Base-by-base conservation (phyloP, 1,284 basidiomycete species). In the Apiotrichum sp. region DNA sequence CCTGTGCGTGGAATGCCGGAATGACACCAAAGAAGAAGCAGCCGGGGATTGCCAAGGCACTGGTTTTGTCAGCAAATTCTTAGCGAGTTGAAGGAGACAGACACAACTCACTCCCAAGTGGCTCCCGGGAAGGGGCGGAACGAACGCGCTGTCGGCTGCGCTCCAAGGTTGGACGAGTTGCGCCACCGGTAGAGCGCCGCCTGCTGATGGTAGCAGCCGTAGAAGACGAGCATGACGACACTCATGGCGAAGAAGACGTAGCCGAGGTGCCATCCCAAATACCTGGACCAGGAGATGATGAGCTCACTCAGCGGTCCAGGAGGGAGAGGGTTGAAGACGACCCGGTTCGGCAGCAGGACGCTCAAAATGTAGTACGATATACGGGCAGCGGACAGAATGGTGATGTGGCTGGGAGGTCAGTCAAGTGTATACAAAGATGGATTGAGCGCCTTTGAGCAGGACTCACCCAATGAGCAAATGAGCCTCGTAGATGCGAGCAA, bases 151-250 rank as follows among this genome's bases (percentile, higher is more conserved):
- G 43, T 45, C 4, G 62, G 62, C 56, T 57, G 56, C 10, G 57
- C 54, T 35, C 65, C 65, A 14, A 66, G 53, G 11, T 58, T 53
- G 35, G 53, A 53, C 2, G 55, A 39, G 43, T 52, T 49, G 33
- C 48, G 44, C 70, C 70, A 72, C 49, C 70, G 62, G 36, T 55
- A 33, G 34, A 52, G 53, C 31, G 64, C 65, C 13, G 65, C 64
- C 44, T 62, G 54, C 41, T 62, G 62, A 56, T 72, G 70, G 55
- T 72, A 72, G 33, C 59, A 59, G 59, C 70, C 70, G 60, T 69
- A 69, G 16, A 62, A 47, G 52, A 59, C 47, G 49, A 63, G 65
- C 62, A 68, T 65, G 50, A 61, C 50, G 50, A 70, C 53, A 3
- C 62, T 62, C 46, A 62, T 58, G 39, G 55, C 36, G 47, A 69